These are phyloP conservation scores for Aspergillus ostianus DNA, from an alignment of 495 filamentous ascomycete species.

Conservation along the genomic window DNA sequence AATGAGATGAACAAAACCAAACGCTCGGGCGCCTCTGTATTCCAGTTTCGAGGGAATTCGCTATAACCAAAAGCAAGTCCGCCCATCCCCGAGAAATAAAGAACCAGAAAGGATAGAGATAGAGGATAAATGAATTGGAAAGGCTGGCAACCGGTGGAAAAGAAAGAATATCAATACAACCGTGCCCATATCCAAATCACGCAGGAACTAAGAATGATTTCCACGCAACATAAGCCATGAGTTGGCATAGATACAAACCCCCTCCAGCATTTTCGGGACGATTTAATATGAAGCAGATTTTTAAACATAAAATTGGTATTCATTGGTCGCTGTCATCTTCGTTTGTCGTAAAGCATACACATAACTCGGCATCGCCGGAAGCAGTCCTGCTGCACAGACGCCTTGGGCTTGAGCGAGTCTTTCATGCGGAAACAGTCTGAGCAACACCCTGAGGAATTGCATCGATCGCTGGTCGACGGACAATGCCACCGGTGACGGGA, in stretches of 20 bases:
- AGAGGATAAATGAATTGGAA: not conserved
- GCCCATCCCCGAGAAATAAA: slow-evolving; percentile 4
- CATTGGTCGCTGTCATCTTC: slow-evolving; percentile 24
- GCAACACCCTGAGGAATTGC: slow-evolving; percentile 35
- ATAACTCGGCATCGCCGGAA: slow-evolving; percentile 13
- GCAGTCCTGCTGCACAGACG: slow-evolving; percentile 14
- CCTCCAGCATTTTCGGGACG: not conserved
- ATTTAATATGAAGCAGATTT: slow-evolving; percentile 6
- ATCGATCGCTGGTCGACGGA: slow-evolving; percentile 70
- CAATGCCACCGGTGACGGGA: slow-evolving; percentile 92
- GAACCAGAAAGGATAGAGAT: slow-evolving; percentile 4
- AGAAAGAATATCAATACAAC: not conserved
- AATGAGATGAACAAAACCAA: slow-evolving; percentile 21
- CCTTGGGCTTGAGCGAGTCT: not conserved
- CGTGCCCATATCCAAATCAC: not conserved
- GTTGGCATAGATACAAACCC: not conserved
- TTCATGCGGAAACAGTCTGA: slow-evolving; percentile 33
- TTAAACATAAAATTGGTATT: slow-evolving; percentile 11
- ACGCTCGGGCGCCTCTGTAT: slow-evolving; percentile 36
- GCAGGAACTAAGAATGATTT: not conserved
- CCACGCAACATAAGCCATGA: not conserved
- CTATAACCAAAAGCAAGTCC: slow-evolving; percentile 14
- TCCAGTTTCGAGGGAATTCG: slow-evolving; percentile 18
- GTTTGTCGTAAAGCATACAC: slow-evolving; percentile 9
- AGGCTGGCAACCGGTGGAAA: not conserved